Base-by-base conservation (phyloP, 2,329 filamentous ascomycete species). In the Clonostachys byssicola region DNA sequence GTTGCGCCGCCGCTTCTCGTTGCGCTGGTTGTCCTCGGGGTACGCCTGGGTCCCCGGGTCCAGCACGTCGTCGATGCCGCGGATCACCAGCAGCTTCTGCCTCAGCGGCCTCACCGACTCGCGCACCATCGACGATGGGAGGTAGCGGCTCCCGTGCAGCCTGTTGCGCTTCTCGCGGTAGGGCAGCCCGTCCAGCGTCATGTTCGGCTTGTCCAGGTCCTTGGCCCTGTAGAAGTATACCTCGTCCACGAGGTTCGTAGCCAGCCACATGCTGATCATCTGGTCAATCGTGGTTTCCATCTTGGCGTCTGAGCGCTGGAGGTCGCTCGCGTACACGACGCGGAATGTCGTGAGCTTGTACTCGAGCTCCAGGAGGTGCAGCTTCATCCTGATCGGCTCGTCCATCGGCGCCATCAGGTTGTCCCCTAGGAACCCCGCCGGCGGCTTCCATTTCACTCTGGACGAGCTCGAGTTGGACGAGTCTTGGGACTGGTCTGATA, bases 291-390 rank as follows among this genome's bases (percentile, higher is more conserved):
- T 59, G 40, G 42, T 44, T n/a, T 46, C 35, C 5, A 60, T 46
- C 38, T 58, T 50, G 12, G 54, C 54, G 12, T 47, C 44, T 5
- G 40, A 36, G 34, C 52, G 50, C 34, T 50, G 48, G 8, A 60
- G 46, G 51, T 59, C 58, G 51, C 59, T 61, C n/a, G 58, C 59
- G 40, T 61, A 61, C 5, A 61, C 53, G 36, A 60, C 51, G 23
- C 52, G 56, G 30, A 54, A 61, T 10, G 57, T 58, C 49, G 51
- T 51, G 34, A 61, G 54, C 52, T 61, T 61, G 52, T 54, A 60
- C 42, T 61, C 59, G n/a, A 61, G 52, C 47, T 61, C 57, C 40
- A 61, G 47, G 3, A 60, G 53, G 41, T 61, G 58, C 30, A 61
- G 53, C 39, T 53, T 50, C 44, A 61, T 55, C 6, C 56, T 52